A percentile compares a stretch with the other conserved stretches of the same genome.
Conservation (phyloP, 257 asterid species). For the Vinca minor region DNA sequence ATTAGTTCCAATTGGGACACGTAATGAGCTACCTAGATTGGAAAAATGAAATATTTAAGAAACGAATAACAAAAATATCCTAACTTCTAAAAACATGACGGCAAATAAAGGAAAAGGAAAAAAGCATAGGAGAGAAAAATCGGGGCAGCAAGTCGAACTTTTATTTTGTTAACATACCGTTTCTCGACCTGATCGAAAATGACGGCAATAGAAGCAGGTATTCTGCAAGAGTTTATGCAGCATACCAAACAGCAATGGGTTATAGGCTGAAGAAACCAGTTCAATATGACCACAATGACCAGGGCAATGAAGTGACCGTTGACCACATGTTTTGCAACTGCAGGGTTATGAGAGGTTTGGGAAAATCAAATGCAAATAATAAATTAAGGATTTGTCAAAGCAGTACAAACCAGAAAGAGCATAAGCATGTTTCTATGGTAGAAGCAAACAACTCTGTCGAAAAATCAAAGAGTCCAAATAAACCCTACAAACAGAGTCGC, state of each 20-base stretch:
- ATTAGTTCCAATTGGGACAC: conserved; percentile 54
- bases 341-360: too few relatives aligned
- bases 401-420: neutral
- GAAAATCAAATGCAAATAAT: neutral
- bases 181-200: conserved; percentile 35
- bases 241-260: conserved; percentile 57
- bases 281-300: conserved; percentile 95
- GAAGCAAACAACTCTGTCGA: neutral
- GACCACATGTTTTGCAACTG: conserved; percentile 86
- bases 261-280: conserved; percentile 64
- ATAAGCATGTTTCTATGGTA: neutral
- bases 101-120: neutral
- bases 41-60: conserved; percentile 7
- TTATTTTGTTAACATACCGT: conserved; percentile 45
- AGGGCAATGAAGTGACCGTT: conserved; percentile 35
- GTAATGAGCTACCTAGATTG: conserved; percentile 45
- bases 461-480: neutral
- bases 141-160: neutral
- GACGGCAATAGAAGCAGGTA: conserved; percentile 58
- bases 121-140: too few relatives aligned
- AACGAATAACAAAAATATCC: neutral
- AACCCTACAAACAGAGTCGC: neutral
- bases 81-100: neutral
- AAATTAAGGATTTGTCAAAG: neutral
- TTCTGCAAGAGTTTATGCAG: conserved; percentile 46